Base-by-base conservation (phyloP, 2,329 filamentous ascomycete genomes). In the Thelonectria discophora region DNA sequence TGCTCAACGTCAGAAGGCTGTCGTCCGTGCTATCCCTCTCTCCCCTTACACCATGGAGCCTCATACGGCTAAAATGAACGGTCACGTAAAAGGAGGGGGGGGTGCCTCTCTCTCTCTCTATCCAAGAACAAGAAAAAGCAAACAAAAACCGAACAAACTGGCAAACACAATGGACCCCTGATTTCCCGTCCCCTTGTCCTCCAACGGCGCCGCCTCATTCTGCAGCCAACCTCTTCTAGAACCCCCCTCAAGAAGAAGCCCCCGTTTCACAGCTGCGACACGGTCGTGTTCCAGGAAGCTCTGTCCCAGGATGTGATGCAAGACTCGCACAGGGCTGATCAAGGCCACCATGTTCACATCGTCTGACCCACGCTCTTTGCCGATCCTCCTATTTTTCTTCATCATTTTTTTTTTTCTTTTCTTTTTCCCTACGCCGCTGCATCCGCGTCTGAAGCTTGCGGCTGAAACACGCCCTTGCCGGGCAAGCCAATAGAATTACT, bases 301-400 rank as follows among this genome's bases (percentile, higher is more conserved):
- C 32, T 34, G 24, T 24, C 24, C 24, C 24, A 24, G 24, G 24
- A 24, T 52, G 45, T 46, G 40, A 54, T 55, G 37, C 67, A 60
- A 24, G 24, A 24, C 24, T 24, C 24, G 24, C 52, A 37, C 67
- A 60, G 66, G 64, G 61, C 67, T 66, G 60, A 47, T 55, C 50
- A 55, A 47, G 32, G 32, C 17, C 40, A 40, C 51, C 43, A 55
- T 30, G 21, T 53, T 43, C 63, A 52, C 37, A 46, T 54, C 53
- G 18, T 39, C 30, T 45, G 51, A 60, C 64, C 65, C 55, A 58
- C 58, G 65, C n/a, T n/a, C 30, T 45, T 34, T 52, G 64, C 42
- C 60, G 62, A 70, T 70, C 65, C 65, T 69, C 64, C 64, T 66
- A 63, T 68, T 59, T 57, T 60, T 60, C 66, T 54, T 46, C 12